A percentile compares a stretch with the other conserved stretches of the same genome.
phyloP scores from a whole-genome alignment of 306 rosid species.

The Fragaria iinumae region DNA sequence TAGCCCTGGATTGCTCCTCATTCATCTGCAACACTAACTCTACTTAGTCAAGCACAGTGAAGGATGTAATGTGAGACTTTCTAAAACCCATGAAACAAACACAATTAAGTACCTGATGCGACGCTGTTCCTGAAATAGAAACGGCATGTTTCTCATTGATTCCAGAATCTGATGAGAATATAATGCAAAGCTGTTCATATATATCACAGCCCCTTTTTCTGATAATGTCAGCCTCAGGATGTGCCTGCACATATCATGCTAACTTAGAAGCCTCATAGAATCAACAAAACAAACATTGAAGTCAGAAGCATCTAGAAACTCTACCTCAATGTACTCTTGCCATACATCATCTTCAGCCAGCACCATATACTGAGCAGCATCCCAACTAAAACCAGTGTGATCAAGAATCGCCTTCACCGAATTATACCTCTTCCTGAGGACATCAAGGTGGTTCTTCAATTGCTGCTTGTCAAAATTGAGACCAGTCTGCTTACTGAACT shows the following conservation, averaged over 20 bases:
- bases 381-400: slow-evolving; percentile 1
- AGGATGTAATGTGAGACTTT: not conserved
- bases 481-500: slow-evolving; percentile 7
- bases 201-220: slow-evolving; percentile 12
- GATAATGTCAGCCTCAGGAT: slow-evolving; percentile 10
- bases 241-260: not conserved
- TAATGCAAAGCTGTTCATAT: slow-evolving; percentile 6
- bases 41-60: not conserved
- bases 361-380: not conserved
- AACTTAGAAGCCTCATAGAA: not conserved
- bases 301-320: not conserved
- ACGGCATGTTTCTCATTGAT: not conserved
- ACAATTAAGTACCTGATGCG: slow-evolving; percentile 1
- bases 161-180: slow-evolving; percentile 11
- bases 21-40: not conserved
- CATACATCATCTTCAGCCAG: slow-evolving; percentile 12
- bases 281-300: not conserved
- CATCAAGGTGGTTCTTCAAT: slow-evolving; percentile 19
- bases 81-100: not conserved
- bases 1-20: slow-evolving; percentile 14
- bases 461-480: slow-evolving; percentile 9
- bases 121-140: not conserved
- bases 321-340: slow-evolving; percentile 12
- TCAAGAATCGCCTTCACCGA: not conserved
- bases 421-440: slow-evolving; percentile 9